These are phyloP conservation scores for Phycomyces nitens DNA, from an alignment of 192 early-diverging fungal species.

Conservation along the genomic window DNA sequence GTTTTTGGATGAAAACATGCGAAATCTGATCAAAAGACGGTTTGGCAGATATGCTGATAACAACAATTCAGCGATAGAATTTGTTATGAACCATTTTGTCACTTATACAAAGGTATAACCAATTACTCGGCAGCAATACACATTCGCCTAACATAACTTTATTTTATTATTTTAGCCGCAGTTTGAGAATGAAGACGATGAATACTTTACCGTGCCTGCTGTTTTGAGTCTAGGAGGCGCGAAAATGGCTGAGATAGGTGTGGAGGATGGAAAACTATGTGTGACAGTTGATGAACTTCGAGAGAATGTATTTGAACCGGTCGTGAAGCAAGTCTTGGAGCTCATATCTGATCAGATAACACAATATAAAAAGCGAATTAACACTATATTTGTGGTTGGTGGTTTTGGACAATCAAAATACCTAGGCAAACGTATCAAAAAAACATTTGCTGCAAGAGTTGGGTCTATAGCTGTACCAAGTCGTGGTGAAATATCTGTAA, in stretches of 20 bases:
- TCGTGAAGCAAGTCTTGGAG: constrained; percentile 41
- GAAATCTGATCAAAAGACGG: constrained; percentile 38
- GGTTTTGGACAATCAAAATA: constrained; percentile 47
- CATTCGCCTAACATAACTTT: not conserved
- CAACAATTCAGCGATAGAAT: constrained; percentile 24
- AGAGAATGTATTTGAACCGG: constrained; percentile 46
- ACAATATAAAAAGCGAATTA: constrained; percentile 25
- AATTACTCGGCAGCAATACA: too few species aligned
- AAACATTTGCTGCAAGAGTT: constrained; percentile 28
- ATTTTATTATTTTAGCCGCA: constrained; percentile 43
- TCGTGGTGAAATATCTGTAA: constrained; percentile 43
- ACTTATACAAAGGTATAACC: constrained; percentile 38
- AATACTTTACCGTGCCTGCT: constrained; percentile 41
- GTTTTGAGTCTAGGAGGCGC: constrained; percentile 32
- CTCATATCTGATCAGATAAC: constrained; percentile 43
- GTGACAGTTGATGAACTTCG: constrained; percentile 40
- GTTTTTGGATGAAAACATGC: constrained; percentile 46
- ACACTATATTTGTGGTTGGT: constrained; percentile 49
- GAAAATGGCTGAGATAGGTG: constrained; percentile 36
- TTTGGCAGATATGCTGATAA: constrained; percentile 27
- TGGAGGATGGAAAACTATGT: constrained; percentile 41
- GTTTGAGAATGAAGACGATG: constrained; percentile 46
- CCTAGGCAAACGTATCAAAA: constrained; percentile 34
- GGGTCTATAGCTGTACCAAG: constrained; percentile 37
- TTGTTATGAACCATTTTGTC: constrained; percentile 41